Percentiles rank a stretch among this genome's conserved stretches.
Evolutionary conservation across 345 rosid species (phyloP).

Genomic region (Eucalyptus marginata): DNA sequence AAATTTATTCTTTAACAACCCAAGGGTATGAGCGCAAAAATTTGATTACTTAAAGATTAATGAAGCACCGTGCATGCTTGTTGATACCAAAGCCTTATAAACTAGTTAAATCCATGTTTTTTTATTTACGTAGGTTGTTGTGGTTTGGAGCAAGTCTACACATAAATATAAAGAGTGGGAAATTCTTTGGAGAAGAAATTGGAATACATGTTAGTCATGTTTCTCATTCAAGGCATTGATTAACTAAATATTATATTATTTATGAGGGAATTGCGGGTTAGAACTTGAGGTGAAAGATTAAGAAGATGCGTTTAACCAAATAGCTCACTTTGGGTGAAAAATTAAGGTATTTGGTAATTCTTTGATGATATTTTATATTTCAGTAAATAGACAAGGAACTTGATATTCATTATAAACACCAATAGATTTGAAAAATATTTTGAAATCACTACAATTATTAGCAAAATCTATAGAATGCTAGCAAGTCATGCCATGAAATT

Average conservation of each 20-base stretch:
- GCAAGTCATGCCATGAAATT: background rate
- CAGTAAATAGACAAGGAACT: background rate
- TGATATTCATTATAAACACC: background rate
- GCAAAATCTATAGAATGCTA: background rate
- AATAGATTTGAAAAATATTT: background rate
- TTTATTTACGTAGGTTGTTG: rapidly evolving
- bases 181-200: background rate
- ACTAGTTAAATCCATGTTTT: background rate
- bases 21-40: background rate
- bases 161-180: background rate
- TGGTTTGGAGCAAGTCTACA: background rate
- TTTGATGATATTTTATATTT: background rate
- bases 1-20: background rate
- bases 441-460: background rate
- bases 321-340: background rate
- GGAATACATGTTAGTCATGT: background rate
- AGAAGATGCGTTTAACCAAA: background rate
- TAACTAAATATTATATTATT: background rate
- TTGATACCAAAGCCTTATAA: background rate
- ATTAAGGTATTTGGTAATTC: background rate
- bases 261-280: background rate
- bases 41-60: background rate
- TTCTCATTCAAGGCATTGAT: background rate
- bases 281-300: background rate
- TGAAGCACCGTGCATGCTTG: background rate